phyloP scores from a whole-genome alignment of 768 basidiomycete species.

The Leccinum longicurvipes region DNA sequence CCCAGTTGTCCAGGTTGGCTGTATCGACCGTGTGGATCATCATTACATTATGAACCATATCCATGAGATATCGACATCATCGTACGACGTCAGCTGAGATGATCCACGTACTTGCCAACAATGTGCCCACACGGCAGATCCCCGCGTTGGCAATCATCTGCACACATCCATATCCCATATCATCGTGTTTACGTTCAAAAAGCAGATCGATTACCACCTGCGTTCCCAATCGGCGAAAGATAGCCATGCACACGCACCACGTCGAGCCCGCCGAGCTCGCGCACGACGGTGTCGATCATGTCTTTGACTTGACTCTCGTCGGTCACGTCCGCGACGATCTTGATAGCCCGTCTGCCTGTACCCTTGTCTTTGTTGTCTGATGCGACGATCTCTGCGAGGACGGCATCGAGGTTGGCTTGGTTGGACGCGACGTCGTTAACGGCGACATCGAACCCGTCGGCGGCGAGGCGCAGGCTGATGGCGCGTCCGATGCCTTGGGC shows the following conservation, averaged over 20 bases:
- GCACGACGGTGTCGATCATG: conserved; percentile 10
- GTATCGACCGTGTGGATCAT: background rate
- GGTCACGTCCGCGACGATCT: conserved; percentile 1
- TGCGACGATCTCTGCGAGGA: background rate
- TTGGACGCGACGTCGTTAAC: conserved; percentile 38
- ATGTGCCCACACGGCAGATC: conserved; percentile 1
- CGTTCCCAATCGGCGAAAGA: background rate
- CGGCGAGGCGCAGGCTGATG: conserved; percentile 44
- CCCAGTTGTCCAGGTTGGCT: conserved; percentile 15
- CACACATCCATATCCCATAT: background rate
- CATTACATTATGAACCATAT: too few species aligned
- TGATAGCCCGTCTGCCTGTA: background rate
- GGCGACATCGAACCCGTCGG: conserved; percentile 41
- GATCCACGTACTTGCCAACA: conserved; percentile 4
- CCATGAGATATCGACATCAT: background rate
- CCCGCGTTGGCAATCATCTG: conserved; percentile 17
- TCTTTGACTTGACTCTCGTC: conserved; percentile 7
- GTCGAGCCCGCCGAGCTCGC: conserved; percentile 9
- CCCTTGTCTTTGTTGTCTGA: background rate
- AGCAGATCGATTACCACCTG: background rate
- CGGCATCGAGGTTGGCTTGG: background rate
- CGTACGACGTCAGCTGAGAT: background rate
- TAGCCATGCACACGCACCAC: conserved; percentile 7
- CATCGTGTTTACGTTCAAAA: background rate
- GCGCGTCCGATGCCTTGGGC: conserved; percentile 48